Conservation (phyloP, 2,329 filamentous ascomycete genomes). For the Xylariaceae sp. region DNA sequence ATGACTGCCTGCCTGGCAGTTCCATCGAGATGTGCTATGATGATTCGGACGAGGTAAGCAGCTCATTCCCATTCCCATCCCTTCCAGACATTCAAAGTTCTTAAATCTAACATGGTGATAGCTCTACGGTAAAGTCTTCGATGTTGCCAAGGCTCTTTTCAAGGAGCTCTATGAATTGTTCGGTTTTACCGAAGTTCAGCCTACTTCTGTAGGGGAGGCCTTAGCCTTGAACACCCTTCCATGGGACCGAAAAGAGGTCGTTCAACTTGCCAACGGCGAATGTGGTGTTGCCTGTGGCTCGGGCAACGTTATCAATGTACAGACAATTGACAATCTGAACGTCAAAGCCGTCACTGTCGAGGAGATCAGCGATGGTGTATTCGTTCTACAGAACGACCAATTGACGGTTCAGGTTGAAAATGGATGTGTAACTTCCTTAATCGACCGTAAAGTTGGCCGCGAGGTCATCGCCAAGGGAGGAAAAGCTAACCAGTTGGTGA, state of each 20-base stretch:
- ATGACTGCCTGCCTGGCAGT: slow-evolving; percentile 92
- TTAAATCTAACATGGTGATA: slow-evolving; percentile 27
- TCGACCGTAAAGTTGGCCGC: slow-evolving; percentile 65
- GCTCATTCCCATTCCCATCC: neutral
- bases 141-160: slow-evolving; percentile 66
- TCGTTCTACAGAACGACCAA: slow-evolving; percentile 72
- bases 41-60: slow-evolving; percentile 71
- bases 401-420: slow-evolving; percentile 66
- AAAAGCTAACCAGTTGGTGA: slow-evolving; percentile 85
- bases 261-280: slow-evolving; percentile 53
- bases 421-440: slow-evolving; percentile 78
- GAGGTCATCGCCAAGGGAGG: slow-evolving; percentile 69
- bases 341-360: slow-evolving; percentile 47
- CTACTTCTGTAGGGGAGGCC: slow-evolving; percentile 41
- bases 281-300: slow-evolving; percentile 52
- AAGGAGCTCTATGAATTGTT: slow-evolving; percentile 63
- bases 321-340: slow-evolving; percentile 40
- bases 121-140: slow-evolving; percentile 78
- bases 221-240: slow-evolving; percentile 78
- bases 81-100: neutral
- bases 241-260: slow-evolving; percentile 73
- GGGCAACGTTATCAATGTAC: slow-evolving; percentile 45
- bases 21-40: slow-evolving; percentile 98
- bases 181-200: slow-evolving; percentile 48
- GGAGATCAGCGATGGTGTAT: slow-evolving; percentile 55